These are phyloP conservation scores for Kluyveromyces aestuarii DNA, from an alignment of 805 yeast species.

Conservation along the genomic window DNA sequence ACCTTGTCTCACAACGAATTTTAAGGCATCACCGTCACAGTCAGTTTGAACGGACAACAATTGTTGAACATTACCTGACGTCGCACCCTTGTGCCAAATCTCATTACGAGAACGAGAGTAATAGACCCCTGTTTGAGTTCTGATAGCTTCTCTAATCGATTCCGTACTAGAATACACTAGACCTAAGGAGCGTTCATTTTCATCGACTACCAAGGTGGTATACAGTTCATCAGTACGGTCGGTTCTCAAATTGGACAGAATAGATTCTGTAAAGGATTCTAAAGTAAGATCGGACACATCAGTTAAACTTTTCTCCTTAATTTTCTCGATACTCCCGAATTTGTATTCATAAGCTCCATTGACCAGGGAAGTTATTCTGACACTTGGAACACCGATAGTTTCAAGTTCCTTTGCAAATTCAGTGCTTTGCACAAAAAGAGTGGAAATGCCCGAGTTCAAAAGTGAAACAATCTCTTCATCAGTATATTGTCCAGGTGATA, in stretches of 20 bases:
- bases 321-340: conserved; percentile 9
- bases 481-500: conserved; percentile 16
- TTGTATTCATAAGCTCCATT: conserved; percentile 13
- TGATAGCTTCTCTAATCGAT: conserved; percentile 74
- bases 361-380: conserved; percentile 33
- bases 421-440: conserved; percentile 32
- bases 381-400: conserved; percentile 43
- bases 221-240: conserved; percentile 83
- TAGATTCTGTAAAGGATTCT: conserved; percentile 10
- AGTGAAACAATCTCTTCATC: conserved; percentile 42
- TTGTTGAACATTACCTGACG: conserved; percentile 92
- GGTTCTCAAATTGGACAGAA: conserved; percentile 49
- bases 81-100: conserved; percentile 91
- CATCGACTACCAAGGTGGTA: conserved; percentile 74
- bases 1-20: conserved; percentile 84
- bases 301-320: conserved; percentile 5
- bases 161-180: conserved; percentile 82
- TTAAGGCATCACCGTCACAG: conserved; percentile 88
- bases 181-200: conserved; percentile 67
- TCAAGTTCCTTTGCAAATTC: conserved; percentile 27
- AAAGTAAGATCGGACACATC: conserved; percentile 11
- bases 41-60: conserved; percentile 61
- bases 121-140: conserved; percentile 80
- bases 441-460: conserved; percentile 52
- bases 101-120: conserved; percentile 84